Evolutionary conservation across 306 rosid genomes (phyloP), one percentile per base, ranked within the genome.

Genomic region (Cucurbita moschata): DNA sequence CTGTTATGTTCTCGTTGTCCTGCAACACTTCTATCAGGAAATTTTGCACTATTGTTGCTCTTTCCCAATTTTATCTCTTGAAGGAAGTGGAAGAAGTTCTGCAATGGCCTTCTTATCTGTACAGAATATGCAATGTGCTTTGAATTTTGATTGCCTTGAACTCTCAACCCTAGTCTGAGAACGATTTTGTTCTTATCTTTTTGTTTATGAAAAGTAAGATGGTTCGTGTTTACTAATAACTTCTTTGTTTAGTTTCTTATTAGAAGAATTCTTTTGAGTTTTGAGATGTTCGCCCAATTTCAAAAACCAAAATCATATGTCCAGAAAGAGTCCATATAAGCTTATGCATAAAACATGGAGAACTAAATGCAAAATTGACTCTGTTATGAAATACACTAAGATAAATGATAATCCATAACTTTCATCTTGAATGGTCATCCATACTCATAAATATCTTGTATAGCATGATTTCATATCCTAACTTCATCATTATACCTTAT

Each of bases 401-500:
- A 35, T 1, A 7, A 70, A 49, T 51, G 74, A 51, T 10, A 26
- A 35, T 51, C 15, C 16, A 35, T 15, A 49, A 49, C 6, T 69
- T 5, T 70, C 47, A 9, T 47, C 44, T 49, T 16, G 58, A 68
- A 19, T 42, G 18, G 18, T 11, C 54, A 67, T 12, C 21, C 73
- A 23, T 64, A n/a, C 55, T 23, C 70, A 8, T 68, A 13, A 50
- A 81, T 77, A 30, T 68, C 60, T 80, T 63, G 60, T 72, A 78
- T 42, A 72, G 19, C 16, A 50, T 50, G 55, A 52, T 60, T 79
- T 69, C 56, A 7, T 78, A 76, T 83, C 80, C 90, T 92, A 79
- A 87, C 83, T 58, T 72, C 72, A 23, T 75, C 85, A 53, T 85
- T 81, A 77, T 87, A 78, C 79, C 70, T 87, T 80, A 57, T 87